These are phyloP conservation scores for Diaporthe destruens DNA, from an alignment of 2,329 filamentous ascomycete genomes.

Conservation along the genomic window DNA sequence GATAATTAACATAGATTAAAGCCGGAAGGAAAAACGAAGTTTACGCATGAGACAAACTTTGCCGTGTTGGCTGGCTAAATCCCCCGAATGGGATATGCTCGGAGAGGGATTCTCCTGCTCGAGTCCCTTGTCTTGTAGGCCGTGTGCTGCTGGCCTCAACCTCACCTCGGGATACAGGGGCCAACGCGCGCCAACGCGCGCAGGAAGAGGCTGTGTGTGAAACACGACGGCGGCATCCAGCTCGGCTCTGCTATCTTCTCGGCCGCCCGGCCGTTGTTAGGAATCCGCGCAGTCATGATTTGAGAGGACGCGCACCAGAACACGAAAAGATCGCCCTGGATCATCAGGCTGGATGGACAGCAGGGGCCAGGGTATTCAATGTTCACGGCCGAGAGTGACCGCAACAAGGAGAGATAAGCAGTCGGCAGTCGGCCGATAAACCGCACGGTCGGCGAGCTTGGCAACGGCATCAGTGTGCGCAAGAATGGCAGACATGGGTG, in stretches of 20 bases:
- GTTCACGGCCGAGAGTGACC: not conserved
- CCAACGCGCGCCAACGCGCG: not conserved
- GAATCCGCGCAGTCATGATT: not conserved
- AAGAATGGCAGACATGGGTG: not conserved
- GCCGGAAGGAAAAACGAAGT: not conserved
- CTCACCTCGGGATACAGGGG: not conserved
- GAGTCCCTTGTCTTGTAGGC: not conserved
- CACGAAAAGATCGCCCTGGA: not conserved
- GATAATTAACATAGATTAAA: slow-evolving; percentile 13
- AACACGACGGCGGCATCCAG: not conserved
- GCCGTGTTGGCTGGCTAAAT: not conserved
- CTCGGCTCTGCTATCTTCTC: not conserved
- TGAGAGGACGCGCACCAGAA: not conserved
- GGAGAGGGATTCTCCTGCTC: not conserved
- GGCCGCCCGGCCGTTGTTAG: not conserved
- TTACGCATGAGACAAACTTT: slow-evolving; percentile 5
- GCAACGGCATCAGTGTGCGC: not conserved
- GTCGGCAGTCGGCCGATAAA: not conserved
- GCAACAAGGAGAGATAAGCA: not conserved
- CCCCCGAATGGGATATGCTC: not conserved
- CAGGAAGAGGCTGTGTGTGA: not conserved
- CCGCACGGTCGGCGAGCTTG: not conserved
- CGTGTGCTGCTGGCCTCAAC: not conserved
- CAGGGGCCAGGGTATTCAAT: not conserved
- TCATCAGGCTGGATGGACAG: no score